These are phyloP conservation scores for Skeletonema marinoi DNA, from an alignment of 108 stramenopile genomes.

Conservation along the genomic window DNA sequence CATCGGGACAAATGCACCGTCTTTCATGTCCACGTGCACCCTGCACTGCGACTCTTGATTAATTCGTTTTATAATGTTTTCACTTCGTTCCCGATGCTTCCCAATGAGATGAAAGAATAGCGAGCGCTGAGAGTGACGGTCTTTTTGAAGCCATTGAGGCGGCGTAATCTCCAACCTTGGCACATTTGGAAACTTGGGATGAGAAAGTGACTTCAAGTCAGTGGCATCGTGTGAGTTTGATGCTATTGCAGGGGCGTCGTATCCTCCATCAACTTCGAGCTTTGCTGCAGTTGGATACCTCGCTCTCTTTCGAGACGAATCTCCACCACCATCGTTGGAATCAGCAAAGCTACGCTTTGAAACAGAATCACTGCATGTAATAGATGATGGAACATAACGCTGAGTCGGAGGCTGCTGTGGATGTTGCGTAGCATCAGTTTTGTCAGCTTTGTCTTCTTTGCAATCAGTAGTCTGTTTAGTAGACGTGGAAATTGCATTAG, in stretches of 20 bases:
- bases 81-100: background rate
- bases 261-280: too few species aligned
- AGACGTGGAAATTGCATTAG: background rate
- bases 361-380: background rate
- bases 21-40: background rate
- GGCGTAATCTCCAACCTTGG: background rate
- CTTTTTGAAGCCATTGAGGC: constrained; percentile 20
- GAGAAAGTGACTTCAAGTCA: too few species aligned
- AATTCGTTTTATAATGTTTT: background rate
- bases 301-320: background rate
- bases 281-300: background rate
- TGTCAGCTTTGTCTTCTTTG: background rate
- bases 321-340: background rate
- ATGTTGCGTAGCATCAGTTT: too few species aligned
- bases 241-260: too few species aligned
- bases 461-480: background rate
- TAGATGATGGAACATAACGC: background rate
- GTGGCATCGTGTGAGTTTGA: too few species aligned
- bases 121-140: background rate
- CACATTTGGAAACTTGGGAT: background rate
- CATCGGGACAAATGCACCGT: background rate
- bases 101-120: constrained; percentile 21
- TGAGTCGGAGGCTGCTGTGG: background rate
- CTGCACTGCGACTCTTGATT: background rate
- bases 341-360: background rate